phyloP scores from a whole-genome alignment of 2,329 filamentous ascomycete genomes.

The Claviceps humidiphila region DNA sequence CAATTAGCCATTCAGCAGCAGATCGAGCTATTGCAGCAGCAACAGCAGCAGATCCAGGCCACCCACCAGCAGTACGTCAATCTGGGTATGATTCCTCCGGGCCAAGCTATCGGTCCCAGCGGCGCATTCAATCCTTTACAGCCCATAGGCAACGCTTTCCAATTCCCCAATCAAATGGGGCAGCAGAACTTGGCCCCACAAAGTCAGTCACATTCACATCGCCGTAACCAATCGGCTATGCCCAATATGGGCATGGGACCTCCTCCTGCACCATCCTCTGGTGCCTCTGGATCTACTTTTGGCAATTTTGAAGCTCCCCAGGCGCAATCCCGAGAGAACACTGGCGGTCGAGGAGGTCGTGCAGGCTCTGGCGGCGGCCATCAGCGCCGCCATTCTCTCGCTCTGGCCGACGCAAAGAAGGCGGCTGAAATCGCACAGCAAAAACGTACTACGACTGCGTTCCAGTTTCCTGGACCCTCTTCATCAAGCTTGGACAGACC shows the following conservation, averaged over 20 bases:
- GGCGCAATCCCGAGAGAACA: conserved; percentile 21
- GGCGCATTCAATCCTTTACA: conserved; percentile 66
- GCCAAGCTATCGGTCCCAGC: conserved; percentile 59
- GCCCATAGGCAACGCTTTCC: conserved; percentile 72
- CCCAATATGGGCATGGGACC: conserved; percentile 84
- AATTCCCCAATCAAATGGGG: conserved; percentile 69
- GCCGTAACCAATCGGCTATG: conserved; percentile 93
- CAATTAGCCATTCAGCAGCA: conserved; percentile 96
- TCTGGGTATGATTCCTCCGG: conserved; percentile 85
- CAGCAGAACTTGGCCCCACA: conserved; percentile 67
- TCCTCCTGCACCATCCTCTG: conserved; percentile 82
- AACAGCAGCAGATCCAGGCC: conserved; percentile 93
- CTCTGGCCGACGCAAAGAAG: conserved; percentile 91
- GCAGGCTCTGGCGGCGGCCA: conserved; percentile 59
- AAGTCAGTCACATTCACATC: conserved; percentile 71
- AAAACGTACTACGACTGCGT: conserved; percentile 85
- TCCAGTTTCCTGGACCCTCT: conserved; percentile 79
- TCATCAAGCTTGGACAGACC: conserved; percentile 50
- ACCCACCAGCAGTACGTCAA: conserved; percentile 96
- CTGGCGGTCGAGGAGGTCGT: conserved; percentile 53
- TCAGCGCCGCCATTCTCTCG: conserved; percentile 86
- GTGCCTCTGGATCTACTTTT: conserved; percentile 66
- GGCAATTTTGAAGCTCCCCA: conserved; percentile 59
- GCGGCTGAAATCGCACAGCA: conserved; percentile 93
- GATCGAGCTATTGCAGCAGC: conserved; percentile 92